Evolutionary conservation across 2,329 filamentous ascomycete species (phyloP).

Genomic region (Pseudogymnoascus sp.): DNA sequence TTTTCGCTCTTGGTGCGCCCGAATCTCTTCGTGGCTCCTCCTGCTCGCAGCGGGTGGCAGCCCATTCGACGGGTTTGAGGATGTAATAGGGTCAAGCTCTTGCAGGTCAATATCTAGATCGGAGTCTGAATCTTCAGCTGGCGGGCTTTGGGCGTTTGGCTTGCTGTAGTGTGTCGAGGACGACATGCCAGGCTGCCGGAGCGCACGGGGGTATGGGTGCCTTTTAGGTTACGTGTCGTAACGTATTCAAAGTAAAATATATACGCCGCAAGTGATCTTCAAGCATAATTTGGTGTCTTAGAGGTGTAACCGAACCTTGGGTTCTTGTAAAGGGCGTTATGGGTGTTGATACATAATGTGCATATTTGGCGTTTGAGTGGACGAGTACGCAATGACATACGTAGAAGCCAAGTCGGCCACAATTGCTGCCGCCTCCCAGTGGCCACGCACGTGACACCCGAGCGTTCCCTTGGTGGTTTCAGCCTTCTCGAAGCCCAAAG

Average conservation of each 20-base stretch:
- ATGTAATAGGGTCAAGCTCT: slow-evolving; percentile 59
- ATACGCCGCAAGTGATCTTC: background rate
- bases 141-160: slow-evolving; percentile 46
- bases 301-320: background rate
- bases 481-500: background rate
- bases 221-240: slow-evolving; percentile 2
- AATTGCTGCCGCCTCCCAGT: background rate
- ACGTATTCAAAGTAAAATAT: background rate
- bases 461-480: slow-evolving; percentile 1
- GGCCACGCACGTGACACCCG: background rate
- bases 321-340: background rate
- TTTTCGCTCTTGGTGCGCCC: slow-evolving; percentile 21
- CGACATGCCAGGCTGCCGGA: slow-evolving; percentile 24
- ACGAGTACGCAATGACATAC: slow-evolving; percentile 4
- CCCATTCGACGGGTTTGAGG: slow-evolving; percentile 18
- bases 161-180: slow-evolving; percentile 26
- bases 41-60: slow-evolving; percentile 23
- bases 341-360: background rate
- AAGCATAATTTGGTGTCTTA: background rate
- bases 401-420: slow-evolving; percentile 2
- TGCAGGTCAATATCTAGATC: slow-evolving; percentile 68
- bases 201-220: background rate
- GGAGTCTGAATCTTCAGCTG: slow-evolving; percentile 63
- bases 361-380: background rate
- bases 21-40: slow-evolving; percentile 22